Conservation (phyloP, 345 rosid genomes). For the Euphorbia pulcherrima region DNA sequence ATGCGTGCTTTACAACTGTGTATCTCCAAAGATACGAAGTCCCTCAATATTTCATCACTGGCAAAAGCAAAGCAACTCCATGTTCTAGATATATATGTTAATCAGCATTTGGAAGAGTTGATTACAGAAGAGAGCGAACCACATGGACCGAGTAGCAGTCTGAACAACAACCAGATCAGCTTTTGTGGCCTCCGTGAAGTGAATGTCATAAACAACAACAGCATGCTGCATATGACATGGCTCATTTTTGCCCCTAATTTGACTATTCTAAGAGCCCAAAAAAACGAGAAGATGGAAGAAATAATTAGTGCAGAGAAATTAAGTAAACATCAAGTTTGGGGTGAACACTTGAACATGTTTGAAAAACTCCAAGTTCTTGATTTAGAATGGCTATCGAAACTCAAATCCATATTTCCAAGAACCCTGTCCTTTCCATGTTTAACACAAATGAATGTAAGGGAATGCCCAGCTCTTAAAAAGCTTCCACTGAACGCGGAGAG, state of each 20-base stretch:
- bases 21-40: too few species aligned
- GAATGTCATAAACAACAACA: neutral
- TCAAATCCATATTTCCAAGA: conserved; percentile 22
- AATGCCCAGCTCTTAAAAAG: conserved; percentile 21
- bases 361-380: conserved; percentile 16
- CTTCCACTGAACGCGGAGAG: conserved; percentile 24
- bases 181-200: neutral
- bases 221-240: conserved; percentile 6
- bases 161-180: neutral
- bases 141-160: neutral
- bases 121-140: neutral
- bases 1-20: neutral
- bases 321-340: neutral
- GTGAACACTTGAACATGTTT: conserved; percentile 7
- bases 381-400: neutral
- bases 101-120: neutral
- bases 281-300: neutral
- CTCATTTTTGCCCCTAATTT: conserved; percentile 8
- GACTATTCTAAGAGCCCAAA: neutral
- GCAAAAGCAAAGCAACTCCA: neutral
- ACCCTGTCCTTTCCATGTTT: conserved; percentile 21
- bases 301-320: neutral
- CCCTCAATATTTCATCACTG: neutral
- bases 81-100: neutral
- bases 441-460: neutral